These are phyloP conservation scores for Bruguiera sexangula DNA, from an alignment of 345 rosid genomes.

Conservation along the genomic window DNA sequence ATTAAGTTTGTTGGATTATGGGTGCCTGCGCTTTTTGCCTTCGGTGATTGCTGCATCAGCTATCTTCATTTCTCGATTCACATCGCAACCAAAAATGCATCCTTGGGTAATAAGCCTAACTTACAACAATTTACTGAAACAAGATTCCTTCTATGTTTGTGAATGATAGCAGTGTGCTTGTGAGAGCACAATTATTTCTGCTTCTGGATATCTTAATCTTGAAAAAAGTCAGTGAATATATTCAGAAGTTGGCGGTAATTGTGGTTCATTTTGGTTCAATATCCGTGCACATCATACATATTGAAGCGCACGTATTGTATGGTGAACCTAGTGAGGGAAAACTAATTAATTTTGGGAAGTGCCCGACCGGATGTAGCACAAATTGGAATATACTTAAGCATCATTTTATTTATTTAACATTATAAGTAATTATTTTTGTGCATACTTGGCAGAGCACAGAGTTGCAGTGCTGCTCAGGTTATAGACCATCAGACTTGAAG, in stretches of 20 bases:
- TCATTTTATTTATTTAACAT: not conserved
- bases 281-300: too few species aligned
- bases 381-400: not conserved
- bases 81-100: constrained; percentile 13
- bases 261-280: not conserved
- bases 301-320: too few species aligned
- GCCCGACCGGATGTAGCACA: not conserved
- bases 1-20: constrained; percentile 19
- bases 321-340: not conserved
- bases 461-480: constrained; percentile 20
- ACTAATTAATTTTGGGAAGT: not conserved
- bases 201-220: not conserved
- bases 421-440: not conserved
- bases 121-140: not conserved
- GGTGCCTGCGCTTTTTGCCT: constrained; percentile 17
- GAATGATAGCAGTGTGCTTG: not conserved
- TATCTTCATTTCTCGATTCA: constrained; percentile 20
- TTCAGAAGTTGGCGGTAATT: not conserved
- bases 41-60: constrained; percentile 27
- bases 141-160: not conserved
- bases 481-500: constrained; percentile 20
- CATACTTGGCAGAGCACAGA: constrained; percentile 16
- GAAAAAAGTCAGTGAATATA: not conserved
- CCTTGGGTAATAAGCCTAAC: constrained; percentile 23
- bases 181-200: not conserved